phyloP scores from a whole-genome alignment of 2,329 filamentous ascomycete species.

The Aspergillus sp. region DNA sequence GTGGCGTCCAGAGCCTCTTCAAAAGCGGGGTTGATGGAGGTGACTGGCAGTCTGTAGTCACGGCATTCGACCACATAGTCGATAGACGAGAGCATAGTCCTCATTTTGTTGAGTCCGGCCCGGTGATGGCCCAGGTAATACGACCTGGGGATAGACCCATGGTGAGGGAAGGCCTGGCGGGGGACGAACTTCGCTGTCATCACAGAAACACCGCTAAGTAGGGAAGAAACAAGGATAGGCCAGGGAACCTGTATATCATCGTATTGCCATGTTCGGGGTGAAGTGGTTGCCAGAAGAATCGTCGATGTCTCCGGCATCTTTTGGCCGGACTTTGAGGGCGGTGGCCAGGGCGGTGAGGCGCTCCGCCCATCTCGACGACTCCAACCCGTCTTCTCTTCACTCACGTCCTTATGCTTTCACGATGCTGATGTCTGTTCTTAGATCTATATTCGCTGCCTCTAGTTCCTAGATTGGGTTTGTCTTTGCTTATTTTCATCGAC shows the following conservation, averaged over 20 bases:
- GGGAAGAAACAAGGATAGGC: neutral
- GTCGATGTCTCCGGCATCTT: neutral
- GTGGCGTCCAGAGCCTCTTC: constrained; percentile 65
- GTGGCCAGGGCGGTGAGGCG: constrained; percentile 5
- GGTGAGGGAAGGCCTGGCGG: constrained; percentile 61
- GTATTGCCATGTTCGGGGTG: too few relatives aligned
- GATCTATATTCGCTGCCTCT: neutral
- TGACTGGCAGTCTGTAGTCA: constrained; percentile 82
- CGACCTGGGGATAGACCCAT: constrained; percentile 68
- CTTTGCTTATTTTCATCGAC: neutral
- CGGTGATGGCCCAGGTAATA: constrained; percentile 94
- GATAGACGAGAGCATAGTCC: constrained; percentile 65
- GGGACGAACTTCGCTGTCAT: constrained; percentile 54
- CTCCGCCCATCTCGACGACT: neutral
- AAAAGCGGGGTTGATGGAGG: constrained; percentile 81
- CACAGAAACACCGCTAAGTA: constrained; percentile 2
- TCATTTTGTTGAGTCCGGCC: constrained; percentile 72
- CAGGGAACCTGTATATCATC: constrained; percentile 1
- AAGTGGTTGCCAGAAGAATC: neutral
- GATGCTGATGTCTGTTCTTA: neutral
- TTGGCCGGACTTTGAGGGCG: constrained; percentile 3
- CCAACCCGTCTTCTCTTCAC: neutral
- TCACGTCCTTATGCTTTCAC: neutral
- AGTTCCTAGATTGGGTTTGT: neutral
- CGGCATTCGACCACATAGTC: constrained; percentile 90